These are phyloP conservation scores for Saccharomyces hybrid DNA, from an alignment of 1,139 yeast genomes.

Conservation along the genomic window DNA sequence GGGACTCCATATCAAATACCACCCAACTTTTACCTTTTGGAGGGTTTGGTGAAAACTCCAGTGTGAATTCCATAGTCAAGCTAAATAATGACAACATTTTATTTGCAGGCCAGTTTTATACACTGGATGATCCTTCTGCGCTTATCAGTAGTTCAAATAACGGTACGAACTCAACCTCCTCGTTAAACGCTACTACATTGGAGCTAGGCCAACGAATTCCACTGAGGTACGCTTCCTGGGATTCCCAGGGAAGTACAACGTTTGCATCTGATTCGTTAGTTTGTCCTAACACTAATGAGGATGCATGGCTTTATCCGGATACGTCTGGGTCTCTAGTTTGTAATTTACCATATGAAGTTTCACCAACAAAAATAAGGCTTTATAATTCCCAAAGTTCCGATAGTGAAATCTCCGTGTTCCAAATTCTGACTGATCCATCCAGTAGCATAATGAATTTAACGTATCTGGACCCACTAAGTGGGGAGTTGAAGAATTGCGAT, in stretches of 20 bases:
- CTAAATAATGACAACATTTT: slow-evolving; percentile 46
- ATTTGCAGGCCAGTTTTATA: slow-evolving; percentile 72
- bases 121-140: slow-evolving; percentile 50
- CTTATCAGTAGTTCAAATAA: slow-evolving; percentile 30
- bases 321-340: slow-evolving; percentile 62
- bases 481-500: slow-evolving; percentile 57
- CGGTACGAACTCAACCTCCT: slow-evolving; percentile 28
- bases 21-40: slow-evolving; percentile 56
- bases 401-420: slow-evolving; percentile 50
- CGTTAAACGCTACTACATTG: slow-evolving; percentile 28
- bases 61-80: slow-evolving; percentile 58
- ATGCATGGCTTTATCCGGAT: slow-evolving; percentile 53
- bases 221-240: slow-evolving; percentile 52
- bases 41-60: slow-evolving; percentile 63
- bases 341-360: slow-evolving; percentile 47
- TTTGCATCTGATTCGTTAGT: slow-evolving; percentile 40
- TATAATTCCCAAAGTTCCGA: slow-evolving; percentile 50
- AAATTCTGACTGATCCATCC: slow-evolving; percentile 71
- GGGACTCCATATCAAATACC: slow-evolving; percentile 43
- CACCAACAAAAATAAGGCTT: slow-evolving; percentile 69
- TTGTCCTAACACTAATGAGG: slow-evolving; percentile 47
- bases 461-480: slow-evolving; percentile 66
- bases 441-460: slow-evolving; percentile 89
- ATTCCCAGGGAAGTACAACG: slow-evolving; percentile 38
- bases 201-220: slow-evolving; percentile 64